Percentiles rank a stretch among this genome's conserved stretches.
Conservation (phyloP, 2,329 filamentous ascomycete genomes). For the Aspergillus aculeatinus region DNA sequence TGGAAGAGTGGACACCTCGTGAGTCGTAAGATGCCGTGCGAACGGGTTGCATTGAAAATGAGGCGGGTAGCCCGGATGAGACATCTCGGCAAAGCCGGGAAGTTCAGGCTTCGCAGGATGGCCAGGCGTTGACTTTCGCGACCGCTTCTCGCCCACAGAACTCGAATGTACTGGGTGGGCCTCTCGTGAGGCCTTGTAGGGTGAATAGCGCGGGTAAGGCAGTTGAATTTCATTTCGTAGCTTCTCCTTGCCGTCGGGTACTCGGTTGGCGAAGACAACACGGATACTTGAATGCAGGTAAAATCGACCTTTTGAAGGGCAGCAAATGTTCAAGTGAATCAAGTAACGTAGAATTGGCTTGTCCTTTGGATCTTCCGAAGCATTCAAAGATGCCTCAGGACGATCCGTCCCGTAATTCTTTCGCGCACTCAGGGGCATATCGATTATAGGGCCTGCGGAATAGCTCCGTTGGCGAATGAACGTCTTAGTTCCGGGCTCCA, state of each 20-base stretch:
- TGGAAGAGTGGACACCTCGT: not conserved
- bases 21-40: not conserved
- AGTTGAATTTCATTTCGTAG: slow-evolving; percentile 85
- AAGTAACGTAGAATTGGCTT: slow-evolving; percentile 82
- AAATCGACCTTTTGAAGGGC: slow-evolving; percentile 75
- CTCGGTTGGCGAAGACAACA: slow-evolving; percentile 93
- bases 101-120: slow-evolving; percentile 24
- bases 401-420: slow-evolving; percentile 52
- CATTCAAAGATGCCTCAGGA: slow-evolving; percentile 53
- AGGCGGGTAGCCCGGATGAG: slow-evolving; percentile 15
- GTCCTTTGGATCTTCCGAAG: slow-evolving; percentile 38
- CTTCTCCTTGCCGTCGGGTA: slow-evolving; percentile 92
- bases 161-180: slow-evolving; percentile 42
- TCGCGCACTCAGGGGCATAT: slow-evolving; percentile 56
- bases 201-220: slow-evolving; percentile 81
- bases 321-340: slow-evolving; percentile 90
- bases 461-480: slow-evolving; percentile 94
- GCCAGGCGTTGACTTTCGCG: slow-evolving; percentile 58
- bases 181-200: slow-evolving; percentile 69
- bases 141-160: slow-evolving; percentile 60
- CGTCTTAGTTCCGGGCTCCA: slow-evolving; percentile 92
- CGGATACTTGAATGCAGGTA: slow-evolving; percentile 90
- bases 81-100: not conserved
- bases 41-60: not conserved
- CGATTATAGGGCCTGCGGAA: slow-evolving; percentile 79